Evolutionary conservation across 2,329 filamentous ascomycete genomes (phyloP), one percentile per base, ranked within the genome.

Genomic region (Emmonsia crescens): DNA sequence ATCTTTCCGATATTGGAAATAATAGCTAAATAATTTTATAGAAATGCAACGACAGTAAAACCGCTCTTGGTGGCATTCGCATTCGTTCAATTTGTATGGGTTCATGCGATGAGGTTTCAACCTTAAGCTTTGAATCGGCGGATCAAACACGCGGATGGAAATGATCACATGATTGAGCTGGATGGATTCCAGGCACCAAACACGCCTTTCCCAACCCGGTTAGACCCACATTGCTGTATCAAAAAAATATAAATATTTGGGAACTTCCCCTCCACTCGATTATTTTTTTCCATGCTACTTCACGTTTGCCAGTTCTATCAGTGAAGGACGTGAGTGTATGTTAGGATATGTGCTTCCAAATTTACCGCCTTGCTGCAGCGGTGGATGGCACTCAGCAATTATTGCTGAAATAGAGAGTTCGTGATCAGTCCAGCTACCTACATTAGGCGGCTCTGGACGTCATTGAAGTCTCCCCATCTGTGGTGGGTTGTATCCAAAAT

Each of bases 361-460:
- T 38, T 24, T 40, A 27, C 29, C 19, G 19, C 24, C 16, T 19
- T 62, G 19, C 27, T 59, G 14, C 24, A n/a, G 16, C 55, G 62
- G 56, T 56, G 60, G 65, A 68, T 70, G 67, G 65, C 67, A 38
- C 19, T 56, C 3, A 8, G 21, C 33, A 38, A 44, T 31, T n/a
- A 21, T 57, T 31, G 24, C 40, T 42, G 55, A 31, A 44, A 57
- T 57, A 44, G 40, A 57, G 55, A 57, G 46, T n/a, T 38, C 33
- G 9, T 57, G 54, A 57, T 21, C 12, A 24, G 54, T 57, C 36
- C 12, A 19, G 21, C 38, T 42, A 27, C n/a, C 10, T 49, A 44
- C 16, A 6, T 44, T n/a, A 12, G 46, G n/a, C 21, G 21, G 29
- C 16, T 33, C 31, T 19, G 51, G 48, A 33, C 29, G 31, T 54